phyloP scores from a whole-genome alignment of 23 red algal species.

The Cyanidioschyzon merolae region DNA sequence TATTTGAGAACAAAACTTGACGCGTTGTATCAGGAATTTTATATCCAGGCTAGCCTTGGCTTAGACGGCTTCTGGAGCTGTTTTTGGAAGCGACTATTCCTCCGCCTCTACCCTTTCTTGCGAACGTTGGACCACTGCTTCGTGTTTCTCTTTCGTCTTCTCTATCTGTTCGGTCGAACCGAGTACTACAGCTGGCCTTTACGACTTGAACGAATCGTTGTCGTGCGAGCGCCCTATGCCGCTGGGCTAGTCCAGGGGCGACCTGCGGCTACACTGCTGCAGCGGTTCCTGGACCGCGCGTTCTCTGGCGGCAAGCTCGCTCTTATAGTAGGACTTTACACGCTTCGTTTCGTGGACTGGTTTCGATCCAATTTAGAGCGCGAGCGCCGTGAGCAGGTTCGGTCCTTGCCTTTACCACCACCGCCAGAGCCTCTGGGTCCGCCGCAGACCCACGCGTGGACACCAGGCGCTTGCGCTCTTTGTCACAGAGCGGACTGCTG shows the following conservation, averaged over 20 bases:
- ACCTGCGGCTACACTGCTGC: neutral
- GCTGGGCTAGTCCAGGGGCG: neutral
- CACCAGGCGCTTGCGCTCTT: neutral
- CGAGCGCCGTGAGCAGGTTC: neutral
- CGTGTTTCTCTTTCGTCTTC: neutral
- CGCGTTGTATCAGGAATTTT: neutral
- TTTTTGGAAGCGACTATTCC: neutral
- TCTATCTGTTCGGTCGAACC: neutral
- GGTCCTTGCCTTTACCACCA: neutral
- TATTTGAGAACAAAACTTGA: slow-evolving; percentile 3
- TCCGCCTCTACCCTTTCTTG: slow-evolving; percentile 7
- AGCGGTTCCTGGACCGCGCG: neutral
- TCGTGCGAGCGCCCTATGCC: neutral
- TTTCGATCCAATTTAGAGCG: neutral
- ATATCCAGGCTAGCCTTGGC: too few species aligned
- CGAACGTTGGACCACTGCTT: neutral
- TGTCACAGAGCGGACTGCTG: neutral
- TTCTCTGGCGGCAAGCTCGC: neutral
- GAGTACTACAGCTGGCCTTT: slow-evolving; percentile 8
- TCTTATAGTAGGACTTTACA: neutral
- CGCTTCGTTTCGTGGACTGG: slow-evolving; percentile 2
- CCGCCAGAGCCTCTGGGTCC: neutral
- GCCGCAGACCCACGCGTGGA: neutral
- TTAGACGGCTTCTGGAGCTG: neutral
- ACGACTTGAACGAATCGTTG: neutral